These are phyloP conservation scores for Myrmaecium sp. DNA, from an alignment of 2,329 filamentous ascomycete genomes.

Conservation along the genomic window DNA sequence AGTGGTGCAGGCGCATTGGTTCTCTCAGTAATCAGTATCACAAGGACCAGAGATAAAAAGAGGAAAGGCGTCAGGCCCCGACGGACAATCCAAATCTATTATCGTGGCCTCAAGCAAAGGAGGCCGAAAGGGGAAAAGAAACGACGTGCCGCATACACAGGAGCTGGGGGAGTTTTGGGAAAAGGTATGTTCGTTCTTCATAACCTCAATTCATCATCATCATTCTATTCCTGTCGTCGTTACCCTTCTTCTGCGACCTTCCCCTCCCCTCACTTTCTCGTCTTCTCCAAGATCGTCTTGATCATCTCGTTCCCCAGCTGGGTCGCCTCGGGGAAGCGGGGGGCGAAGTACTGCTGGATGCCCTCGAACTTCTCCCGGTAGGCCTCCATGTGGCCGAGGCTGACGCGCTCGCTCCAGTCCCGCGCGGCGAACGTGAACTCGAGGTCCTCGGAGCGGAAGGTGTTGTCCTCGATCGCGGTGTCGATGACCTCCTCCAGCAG, in stretches of 20 bases:
- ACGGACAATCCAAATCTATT: no score
- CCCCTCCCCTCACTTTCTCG: conserved; percentile 16
- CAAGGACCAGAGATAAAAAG: no score
- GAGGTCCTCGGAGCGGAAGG: conserved; percentile 85
- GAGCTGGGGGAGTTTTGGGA: no score
- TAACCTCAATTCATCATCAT: no score
- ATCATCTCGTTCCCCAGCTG: conserved; percentile 94
- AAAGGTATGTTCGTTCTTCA: no score
- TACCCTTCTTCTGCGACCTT: neutral
- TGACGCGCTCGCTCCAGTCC: conserved; percentile 91
- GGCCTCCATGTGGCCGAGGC: conserved; percentile 77
- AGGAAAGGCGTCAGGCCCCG: no score
- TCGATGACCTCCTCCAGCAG: conserved; percentile 72
- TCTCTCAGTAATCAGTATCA: no score
- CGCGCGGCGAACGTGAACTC: conserved; percentile 92
- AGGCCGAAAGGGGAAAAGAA: no score
- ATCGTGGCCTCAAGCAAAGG: no score
- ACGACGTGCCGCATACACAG: no score
- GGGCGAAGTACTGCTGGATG: conserved; percentile 83
- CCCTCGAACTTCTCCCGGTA: conserved; percentile 83
- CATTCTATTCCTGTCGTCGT: conserved; percentile 3
- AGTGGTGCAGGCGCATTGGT: no score
- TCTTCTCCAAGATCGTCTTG: conserved; percentile 78
- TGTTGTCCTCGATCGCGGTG: conserved; percentile 76
- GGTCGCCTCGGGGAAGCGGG: conserved; percentile 73